These are phyloP conservation scores for Penicillium psychrosexuale DNA, from an alignment of 2,329 filamentous ascomycete species.

Conservation along the genomic window DNA sequence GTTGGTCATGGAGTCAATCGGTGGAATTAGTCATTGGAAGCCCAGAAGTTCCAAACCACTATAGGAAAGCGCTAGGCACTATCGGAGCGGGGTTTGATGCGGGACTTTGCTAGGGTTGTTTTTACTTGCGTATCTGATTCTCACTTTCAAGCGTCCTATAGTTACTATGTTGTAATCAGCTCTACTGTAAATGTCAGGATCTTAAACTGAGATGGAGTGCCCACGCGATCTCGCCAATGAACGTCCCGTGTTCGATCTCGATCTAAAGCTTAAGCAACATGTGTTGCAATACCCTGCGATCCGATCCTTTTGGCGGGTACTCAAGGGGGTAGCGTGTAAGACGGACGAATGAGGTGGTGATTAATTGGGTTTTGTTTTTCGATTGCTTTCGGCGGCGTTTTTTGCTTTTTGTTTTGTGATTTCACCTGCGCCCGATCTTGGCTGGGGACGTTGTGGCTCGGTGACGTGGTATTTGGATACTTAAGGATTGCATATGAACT, in stretches of 20 bases:
- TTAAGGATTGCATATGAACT: too few species aligned
- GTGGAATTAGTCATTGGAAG: not conserved
- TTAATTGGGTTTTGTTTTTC: not conserved
- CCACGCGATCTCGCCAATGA: slow-evolving; percentile 20
- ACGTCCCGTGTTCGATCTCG: slow-evolving; percentile 22
- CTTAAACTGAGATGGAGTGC: not conserved
- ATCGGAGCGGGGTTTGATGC: not conserved
- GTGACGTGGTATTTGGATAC: not conserved
- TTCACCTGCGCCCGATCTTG: slow-evolving; percentile 5
- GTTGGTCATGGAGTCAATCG: not conserved
- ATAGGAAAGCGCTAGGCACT: not conserved
- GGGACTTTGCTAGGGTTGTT: slow-evolving; percentile 10
- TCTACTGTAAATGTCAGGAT: not conserved
- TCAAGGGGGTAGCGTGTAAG: slow-evolving; percentile 15
- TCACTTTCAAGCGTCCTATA: too few species aligned
- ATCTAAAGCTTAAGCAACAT: slow-evolving; percentile 25
- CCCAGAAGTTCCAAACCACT: not conserved
- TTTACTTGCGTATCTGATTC: too few species aligned
- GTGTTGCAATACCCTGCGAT: slow-evolving; percentile 8
- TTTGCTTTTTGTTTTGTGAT: slow-evolving; percentile 1
- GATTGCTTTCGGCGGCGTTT: not conserved
- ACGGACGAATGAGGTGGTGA: slow-evolving; percentile 3
- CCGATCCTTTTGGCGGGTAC: slow-evolving; percentile 8
- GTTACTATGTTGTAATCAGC: too few species aligned
- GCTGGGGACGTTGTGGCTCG: slow-evolving; percentile 1